Evolutionary conservation across 495 filamentous ascomycete genomes (phyloP), one percentile per base, ranked within the genome.

Genomic region (Cladorrhinum samala): DNA sequence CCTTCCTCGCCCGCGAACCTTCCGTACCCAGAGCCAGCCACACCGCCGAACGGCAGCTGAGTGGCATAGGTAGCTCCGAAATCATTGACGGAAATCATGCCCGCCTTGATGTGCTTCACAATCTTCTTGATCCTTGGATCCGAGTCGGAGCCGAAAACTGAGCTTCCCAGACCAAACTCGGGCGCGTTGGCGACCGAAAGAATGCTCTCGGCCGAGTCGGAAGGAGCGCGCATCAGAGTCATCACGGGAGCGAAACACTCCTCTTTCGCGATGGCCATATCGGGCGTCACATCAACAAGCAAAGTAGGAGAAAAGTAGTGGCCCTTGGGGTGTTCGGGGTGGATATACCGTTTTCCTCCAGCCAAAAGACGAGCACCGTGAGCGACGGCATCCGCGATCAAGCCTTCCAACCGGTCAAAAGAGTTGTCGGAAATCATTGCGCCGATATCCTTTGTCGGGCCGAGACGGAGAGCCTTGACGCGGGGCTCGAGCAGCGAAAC

Each of bases 191-290:
- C 86, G 27, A 92, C 77, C 18, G 68, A 45, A 24, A 93, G 82
- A 7, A 89, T 80, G 46, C 86, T 72, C 8, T 72, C 50, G 0
- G 88, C 77, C 18, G 72, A 71, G 1, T 54, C 41, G 0, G 63
- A 59, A 19, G 67, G 61, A 9, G 91, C 84, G 52, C 78, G 83
- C 81, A 96, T 88, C 30, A 96, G 54, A 0, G 91, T 74, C 72
- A 91, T 92, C 57, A 97, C 76, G 0, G 94, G 93, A 0, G 86
- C 94, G 71, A 98, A 98, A 58, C 91, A 84, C 71, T 98, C 93
- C 63, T 86, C 83, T 56, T 87, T 84, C 0, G 93, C 90, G 58
- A 98, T 91, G n/a, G 74, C 72, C 88, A 92, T 92, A 19, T 76
- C 67, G 0, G 79, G 75, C 0, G 74, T 87, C 1, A 98, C 91